A percentile compares a stretch with the other conserved stretches of the same genome.
These are phyloP conservation scores for Ogataea kodamae DNA, from an alignment of 805 yeast species.

Conservation along the genomic window DNA sequence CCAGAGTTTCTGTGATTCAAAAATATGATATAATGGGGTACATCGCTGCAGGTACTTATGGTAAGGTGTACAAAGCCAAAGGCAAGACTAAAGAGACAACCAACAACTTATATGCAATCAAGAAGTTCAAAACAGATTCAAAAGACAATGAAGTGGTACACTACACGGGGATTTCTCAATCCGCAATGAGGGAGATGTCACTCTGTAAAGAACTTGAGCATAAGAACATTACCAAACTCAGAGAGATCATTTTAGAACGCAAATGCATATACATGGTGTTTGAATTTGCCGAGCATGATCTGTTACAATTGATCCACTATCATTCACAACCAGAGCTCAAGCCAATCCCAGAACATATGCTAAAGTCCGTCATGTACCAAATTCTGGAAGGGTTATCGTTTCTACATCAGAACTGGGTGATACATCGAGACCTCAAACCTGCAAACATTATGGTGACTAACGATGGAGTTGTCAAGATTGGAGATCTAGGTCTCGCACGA, in stretches of 20 bases:
- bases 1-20: conserved; percentile 71
- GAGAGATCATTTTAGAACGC: conserved; percentile 81
- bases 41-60: conserved; percentile 98
- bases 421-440: conserved; percentile 94
- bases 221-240: conserved; percentile 71
- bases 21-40: conserved; percentile 88
- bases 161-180: conserved; percentile 93
- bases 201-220: conserved; percentile 84
- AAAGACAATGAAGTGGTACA: conserved; percentile 80
- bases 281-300: conserved; percentile 94
- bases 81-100: conserved; percentile 33
- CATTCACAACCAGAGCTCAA: conserved; percentile 87
- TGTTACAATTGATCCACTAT: conserved; percentile 87
- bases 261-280: conserved; percentile 92
- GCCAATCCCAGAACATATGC: conserved; percentile 71
- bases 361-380: conserved; percentile 89
- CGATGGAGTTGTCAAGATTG: conserved; percentile 89
- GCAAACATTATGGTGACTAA: conserved; percentile 96
- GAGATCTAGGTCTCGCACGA: conserved; percentile 90
- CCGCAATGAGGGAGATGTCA: conserved; percentile 95
- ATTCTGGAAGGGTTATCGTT: conserved; percentile 87
- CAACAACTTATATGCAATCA: conserved; percentile 67
- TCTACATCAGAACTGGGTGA: conserved; percentile 92
- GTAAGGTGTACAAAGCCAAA: conserved; percentile 88
- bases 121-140: conserved; percentile 91